Base-by-base conservation (phyloP, 2,329 filamentous ascomycete species). In the Lasiodiplodia sp. region DNA sequence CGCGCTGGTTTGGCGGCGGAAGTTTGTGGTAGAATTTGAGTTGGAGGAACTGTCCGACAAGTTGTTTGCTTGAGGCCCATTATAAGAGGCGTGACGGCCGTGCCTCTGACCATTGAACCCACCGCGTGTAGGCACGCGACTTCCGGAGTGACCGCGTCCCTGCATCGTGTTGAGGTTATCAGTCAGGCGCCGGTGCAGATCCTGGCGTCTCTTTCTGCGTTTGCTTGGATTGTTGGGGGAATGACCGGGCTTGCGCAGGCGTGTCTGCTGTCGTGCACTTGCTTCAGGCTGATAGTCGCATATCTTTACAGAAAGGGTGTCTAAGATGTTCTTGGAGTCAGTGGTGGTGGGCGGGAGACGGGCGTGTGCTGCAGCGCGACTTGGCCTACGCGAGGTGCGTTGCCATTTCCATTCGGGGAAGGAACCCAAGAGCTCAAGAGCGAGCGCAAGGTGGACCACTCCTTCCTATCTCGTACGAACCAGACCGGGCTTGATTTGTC, bases 321-420 rank as follows among this genome's bases (percentile, higher is more conserved):
- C 34, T 57, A 57, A 55, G 28, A 44, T 18, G 8, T 12, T 23
- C n/a, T 60, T 28, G 56, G 23, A 25, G 56, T 60, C 37, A 60
- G 56, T 23, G 23, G 10, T 14, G 55, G 11, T 57, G 28, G 25
- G 25, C 25, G 28, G 55, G 8, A 38, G 10, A 21, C 16, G n/a
- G n/a, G 55, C n/a, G 55, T 3, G 53, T 57, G 53, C 8, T n/a
- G 53, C 31, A 21, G 53, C 18, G 31, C 28, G 28, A 34, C 31
- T 37, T 23, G 23, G 31, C 31, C 21, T 34, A 57, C 40, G 55
- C 31, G 55, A 38, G 53, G 10, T 10, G 53, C 53, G 31, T 56
- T 25, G 53, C 25, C 8, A 38, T 57, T 10, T 53, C 51, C 51
- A 21, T 25, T 25, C n/a, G 28, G 7, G 53, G 53, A n/a, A 57